These are phyloP conservation scores for Fraxinus greggii DNA, from an alignment of 305 asterid genomes.

Conservation along the genomic window DNA sequence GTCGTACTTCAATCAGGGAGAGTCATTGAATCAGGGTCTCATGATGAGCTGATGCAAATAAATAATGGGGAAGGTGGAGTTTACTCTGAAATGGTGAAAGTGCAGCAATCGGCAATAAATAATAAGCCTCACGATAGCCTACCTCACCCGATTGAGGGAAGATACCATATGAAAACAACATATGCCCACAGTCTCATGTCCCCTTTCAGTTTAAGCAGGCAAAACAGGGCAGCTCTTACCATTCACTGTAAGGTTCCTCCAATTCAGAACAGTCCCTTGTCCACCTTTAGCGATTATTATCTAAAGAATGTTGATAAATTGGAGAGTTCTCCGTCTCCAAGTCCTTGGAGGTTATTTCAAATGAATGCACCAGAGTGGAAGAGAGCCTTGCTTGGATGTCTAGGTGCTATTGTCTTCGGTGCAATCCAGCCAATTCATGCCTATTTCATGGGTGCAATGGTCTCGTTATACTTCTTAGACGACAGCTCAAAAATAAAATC, in stretches of 20 bases:
- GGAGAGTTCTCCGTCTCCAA: conserved; percentile 13
- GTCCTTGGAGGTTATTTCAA: conserved; percentile 35
- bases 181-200: conserved; percentile 26
- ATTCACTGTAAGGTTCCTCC: conserved; percentile 43
- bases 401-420: conserved; percentile 54
- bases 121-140: not conserved
- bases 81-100: conserved; percentile 41
- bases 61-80: conserved; percentile 40
- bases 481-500: conserved; percentile 37
- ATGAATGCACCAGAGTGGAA: conserved; percentile 69
- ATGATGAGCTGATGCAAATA: conserved; percentile 45
- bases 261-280: conserved; percentile 36
- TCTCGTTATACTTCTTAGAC: conserved; percentile 38
- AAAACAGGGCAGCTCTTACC: conserved; percentile 39
- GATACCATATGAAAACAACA: conserved; percentile 14
- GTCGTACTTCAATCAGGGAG: conserved; percentile 55
- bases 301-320: conserved; percentile 30
- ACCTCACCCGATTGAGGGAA: conserved; percentile 6
- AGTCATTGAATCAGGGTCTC: conserved; percentile 53
- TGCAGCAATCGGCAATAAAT: conserved; percentile 30
- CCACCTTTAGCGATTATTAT: conserved; percentile 24
- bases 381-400: conserved; percentile 48
- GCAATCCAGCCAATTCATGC: conserved; percentile 43
- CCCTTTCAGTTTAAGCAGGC: conserved; percentile 27
- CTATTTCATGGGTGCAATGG: conserved; percentile 45